Base-by-base conservation (phyloP, 1,284 basidiomycete species). In the Puccinia sorghi region DNA sequence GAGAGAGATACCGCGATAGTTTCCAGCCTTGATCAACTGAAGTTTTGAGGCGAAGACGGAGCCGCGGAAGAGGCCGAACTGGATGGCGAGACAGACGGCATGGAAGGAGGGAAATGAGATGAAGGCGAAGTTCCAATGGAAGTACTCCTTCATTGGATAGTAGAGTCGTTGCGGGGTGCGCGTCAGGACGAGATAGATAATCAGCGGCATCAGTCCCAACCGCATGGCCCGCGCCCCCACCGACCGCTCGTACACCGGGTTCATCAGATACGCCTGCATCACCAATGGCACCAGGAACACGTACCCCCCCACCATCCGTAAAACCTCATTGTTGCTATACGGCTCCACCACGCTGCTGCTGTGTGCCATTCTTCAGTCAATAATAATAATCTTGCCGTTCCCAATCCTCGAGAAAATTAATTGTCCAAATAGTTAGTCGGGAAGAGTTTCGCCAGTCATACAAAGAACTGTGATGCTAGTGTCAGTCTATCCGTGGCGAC, bases 101-200 rank as follows among this genome's bases (percentile, higher is more conserved):
- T 76, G 74, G 27, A 76, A 76, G 7, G 74, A 57, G 46, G 74
- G 4, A 52, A 69, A 56, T 22, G 74, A 67, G 39, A 69, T 17
- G 20, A 69, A n/a, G n/a, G 64, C 48, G 54, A 67, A 76, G 25
- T 76, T 76, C 11, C 32, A 41, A 37, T 76, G 74, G 39, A 76
- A 67, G 64, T 69, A 69, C 17, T 76, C 37, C 20, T 76, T 52
- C 8, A 76, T 11, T 0, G 74, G 74, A 41, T 76, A 37, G 46
- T 69, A 67, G 20, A 66, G 64, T 32, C 74, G 13, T 4, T 27
- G 15, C 6, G 0, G 0, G 13, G 25, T 32, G 17, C 72, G 39
- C 0, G 11, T 17, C 11, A 69, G 25, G 12, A 32, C n/a, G 6
- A 76, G 20, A 48, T 63, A 76, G 41, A 76, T 56, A 4, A 52